Base-by-base conservation (phyloP, 2,329 filamentous ascomycete genomes). In the Hortaea sp. region DNA sequence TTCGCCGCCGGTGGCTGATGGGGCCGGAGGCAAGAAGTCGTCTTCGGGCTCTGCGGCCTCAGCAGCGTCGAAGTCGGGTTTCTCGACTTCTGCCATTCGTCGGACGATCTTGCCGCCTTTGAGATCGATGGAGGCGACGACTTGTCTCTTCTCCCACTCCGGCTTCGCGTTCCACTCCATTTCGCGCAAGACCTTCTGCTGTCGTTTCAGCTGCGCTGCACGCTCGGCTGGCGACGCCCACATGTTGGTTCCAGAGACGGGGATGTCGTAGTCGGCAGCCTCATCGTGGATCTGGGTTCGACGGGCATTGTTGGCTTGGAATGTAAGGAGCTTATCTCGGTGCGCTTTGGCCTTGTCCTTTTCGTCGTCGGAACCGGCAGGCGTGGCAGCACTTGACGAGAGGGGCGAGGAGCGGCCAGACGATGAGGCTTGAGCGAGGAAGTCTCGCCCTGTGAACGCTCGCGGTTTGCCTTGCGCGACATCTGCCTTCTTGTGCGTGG, bases 211-310 rank as follows among this genome's bases (percentile, higher is more conserved):
- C 63, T 92, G 87, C 53, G 81, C 73, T 1, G 88, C 89, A 38
- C 88, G 76, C 64, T 94, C 87, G 52, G 85, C 81, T 0, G 88
- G 87, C 11, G 72, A 87, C 42, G 88, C 85, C 88, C 88, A 95
- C 69, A 92, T 83, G 55, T 78, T 88, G 4, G 77, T 72, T 5
- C 80, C 78, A 30, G 70, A 64, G 57, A 44, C 71, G 0, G 81
- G 78, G 0, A 78, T 78, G 54, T 85, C 82, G 53, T 79, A 84
- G 59, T 86, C 82, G 1, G 82, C 79, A 0, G 88, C 88, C 67
- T 95, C 88, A 57, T 95, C 89, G 34, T 88, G 79, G 11, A 95
- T 84, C 11, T 82, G 86, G 1, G 89, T 95, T 39, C 89, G 75
- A 49, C 78, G 78, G 0, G 88, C 87, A 54, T 94, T 95, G 57